phyloP scores from a whole-genome alignment of 2,329 filamentous ascomycete genomes.

The Hypoxylon sp. region DNA sequence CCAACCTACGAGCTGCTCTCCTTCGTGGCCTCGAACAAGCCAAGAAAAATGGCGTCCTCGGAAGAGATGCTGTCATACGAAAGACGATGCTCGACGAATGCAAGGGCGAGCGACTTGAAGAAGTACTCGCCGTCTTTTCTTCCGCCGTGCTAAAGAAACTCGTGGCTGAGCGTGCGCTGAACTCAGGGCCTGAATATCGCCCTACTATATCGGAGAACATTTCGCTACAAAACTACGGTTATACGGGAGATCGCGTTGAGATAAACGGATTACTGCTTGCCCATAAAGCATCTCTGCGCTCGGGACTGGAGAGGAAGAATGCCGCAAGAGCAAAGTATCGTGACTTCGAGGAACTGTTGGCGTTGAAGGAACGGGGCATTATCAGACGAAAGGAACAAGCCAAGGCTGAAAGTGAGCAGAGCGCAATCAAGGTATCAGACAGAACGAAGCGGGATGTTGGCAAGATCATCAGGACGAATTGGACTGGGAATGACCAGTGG shows the following conservation, averaged over 20 bases:
- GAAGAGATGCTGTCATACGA: conserved; percentile 80
- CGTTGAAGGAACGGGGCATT: conserved; percentile 68
- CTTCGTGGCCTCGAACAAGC: conserved; percentile 82
- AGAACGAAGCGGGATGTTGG: conserved; percentile 61
- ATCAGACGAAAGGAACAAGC: conserved; percentile 60
- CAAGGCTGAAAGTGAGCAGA: conserved; percentile 39
- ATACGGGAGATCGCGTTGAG: conserved; percentile 60
- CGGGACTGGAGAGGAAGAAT: conserved; percentile 67
- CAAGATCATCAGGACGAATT: conserved; percentile 73
- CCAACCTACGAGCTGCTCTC: conserved; percentile 86
- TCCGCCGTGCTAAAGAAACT: conserved; percentile 80
- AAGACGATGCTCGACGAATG: conserved; percentile 99
- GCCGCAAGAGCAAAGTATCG: conserved; percentile 65
- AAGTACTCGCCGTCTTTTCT: conserved; percentile 85
- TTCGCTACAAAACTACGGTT: conserved; percentile 67
- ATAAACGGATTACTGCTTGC: conserved; percentile 76
- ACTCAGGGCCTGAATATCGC: conserved; percentile 48
- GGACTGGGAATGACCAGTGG: conserved; percentile 81
- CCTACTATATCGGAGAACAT: conserved; percentile 62
- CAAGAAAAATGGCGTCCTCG: conserved; percentile 86
- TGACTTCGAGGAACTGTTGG: conserved; percentile 71
- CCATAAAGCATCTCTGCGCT: conserved; percentile 73
- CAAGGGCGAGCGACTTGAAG: conserved; percentile 88
- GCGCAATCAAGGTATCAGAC: conserved; percentile 50
- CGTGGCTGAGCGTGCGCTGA: conserved; percentile 55